Base-by-base conservation (phyloP, 2,329 filamentous ascomycete genomes). In the Rhytidhysteron rufulum region DNA sequence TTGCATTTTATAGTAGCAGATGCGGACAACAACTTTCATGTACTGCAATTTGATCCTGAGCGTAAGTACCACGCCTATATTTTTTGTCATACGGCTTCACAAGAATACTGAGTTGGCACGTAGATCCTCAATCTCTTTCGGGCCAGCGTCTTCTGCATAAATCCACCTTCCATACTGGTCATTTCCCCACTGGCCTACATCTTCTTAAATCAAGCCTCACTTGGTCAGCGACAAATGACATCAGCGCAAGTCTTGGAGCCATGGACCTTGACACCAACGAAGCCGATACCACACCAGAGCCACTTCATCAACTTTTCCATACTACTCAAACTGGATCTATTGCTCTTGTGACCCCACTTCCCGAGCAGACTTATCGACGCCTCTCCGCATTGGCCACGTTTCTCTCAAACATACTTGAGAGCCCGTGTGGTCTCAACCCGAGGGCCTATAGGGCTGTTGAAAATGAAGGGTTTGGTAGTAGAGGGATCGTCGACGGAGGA, bases 1-100 rank as follows among this genome's bases (percentile, higher is more conserved):
- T 72, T 98, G 10, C 88, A 84, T 58, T 83, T 98, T 49, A 73
- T 96, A 30, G 84, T 87, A 5, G 82, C 85, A 10, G 91, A 97
- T 61, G 82, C 85, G 25, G 85, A 95, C 53, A 86, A 86, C 47
- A 88, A 93, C 53, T 67, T 98, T 30, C 88, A 96, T 60, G 77
- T 96, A 34, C 70, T 97, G 48, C 88, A 97, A 65, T 98, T 93
- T 57, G 90, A 97, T 57, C 93, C 93, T 1, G 91, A 97, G 59
- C 86, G 88, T 93, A 74, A 67, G 84, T 77, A 10, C n/a, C 32
- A 20, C 36, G 24, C 25, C 22, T 5, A n/a, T 24, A 19, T 16
- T 22, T n/a, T n/a, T n/a, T n/a, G n/a, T n/a, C n/a, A n/a, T n/a
- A n/a, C n/a, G n/a, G n/a, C n/a, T n/a, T n/a, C n/a, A n/a, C n/a